Conservation (phyloP, 2,329 filamentous ascomycete genomes). For the Stylonectria norvegica region DNA sequence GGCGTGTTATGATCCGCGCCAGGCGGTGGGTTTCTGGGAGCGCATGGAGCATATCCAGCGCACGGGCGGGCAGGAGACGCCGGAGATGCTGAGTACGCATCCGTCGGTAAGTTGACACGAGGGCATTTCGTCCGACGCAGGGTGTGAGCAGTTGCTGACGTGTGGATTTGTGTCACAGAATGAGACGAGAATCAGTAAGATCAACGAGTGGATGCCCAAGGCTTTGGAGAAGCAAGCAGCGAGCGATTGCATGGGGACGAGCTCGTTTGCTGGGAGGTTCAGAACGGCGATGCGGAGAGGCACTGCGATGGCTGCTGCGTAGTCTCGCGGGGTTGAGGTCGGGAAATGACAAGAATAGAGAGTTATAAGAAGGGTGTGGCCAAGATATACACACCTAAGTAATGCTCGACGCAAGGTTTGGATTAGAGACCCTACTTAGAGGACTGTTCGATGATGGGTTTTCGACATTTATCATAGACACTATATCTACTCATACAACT, state of each 20-base stretch:
- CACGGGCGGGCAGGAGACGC: conserved; percentile 45
- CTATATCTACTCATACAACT: too few species aligned
- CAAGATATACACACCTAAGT: too few species aligned
- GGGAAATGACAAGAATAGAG: too few species aligned
- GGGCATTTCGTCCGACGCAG: neutral
- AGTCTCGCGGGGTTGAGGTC: too few species aligned
- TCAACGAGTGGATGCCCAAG: conserved; percentile 59
- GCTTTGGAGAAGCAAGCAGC: conserved; percentile 51
- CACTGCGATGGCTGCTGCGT: neutral
- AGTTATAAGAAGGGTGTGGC: too few species aligned
- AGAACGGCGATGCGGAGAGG: conserved; percentile 44
- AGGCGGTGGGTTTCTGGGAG: conserved; percentile 64
- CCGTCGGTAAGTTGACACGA: conserved; percentile 55
- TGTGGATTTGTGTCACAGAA: conserved; percentile 39
- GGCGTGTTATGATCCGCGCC: conserved; percentile 69
- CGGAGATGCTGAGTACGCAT: conserved; percentile 74
- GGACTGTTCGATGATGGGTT: too few species aligned
- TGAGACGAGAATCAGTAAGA: conserved; percentile 61
- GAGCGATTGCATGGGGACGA: conserved; percentile 53
- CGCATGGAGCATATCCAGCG: conserved; percentile 56
- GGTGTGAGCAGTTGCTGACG: conserved; percentile 2
- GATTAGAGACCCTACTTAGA: too few species aligned
- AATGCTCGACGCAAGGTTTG: too few species aligned
- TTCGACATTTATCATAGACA: too few species aligned
- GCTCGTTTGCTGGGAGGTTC: conserved; percentile 52